A percentile compares a stretch with the other conserved stretches of the same genome.
Evolutionary conservation across 1,284 basidiomycete species (phyloP).

Genomic region (Phenoliferia sp.): DNA sequence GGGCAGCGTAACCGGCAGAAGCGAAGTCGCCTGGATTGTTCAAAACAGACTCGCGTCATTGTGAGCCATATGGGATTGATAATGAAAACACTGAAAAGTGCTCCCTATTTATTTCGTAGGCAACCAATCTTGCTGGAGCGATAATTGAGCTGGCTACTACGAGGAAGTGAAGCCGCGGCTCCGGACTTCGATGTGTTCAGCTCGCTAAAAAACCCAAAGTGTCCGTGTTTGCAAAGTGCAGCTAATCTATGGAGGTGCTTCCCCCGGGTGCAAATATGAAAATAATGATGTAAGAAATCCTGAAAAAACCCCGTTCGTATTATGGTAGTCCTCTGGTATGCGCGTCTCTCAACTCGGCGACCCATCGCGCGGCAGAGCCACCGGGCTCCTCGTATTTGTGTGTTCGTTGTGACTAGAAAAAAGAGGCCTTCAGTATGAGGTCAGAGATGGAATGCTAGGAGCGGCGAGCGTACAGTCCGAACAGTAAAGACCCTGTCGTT

Average conservation of each 20-base stretch:
- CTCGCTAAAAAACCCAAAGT: no score
- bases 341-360: conserved; percentile 20
- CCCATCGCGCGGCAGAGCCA: conserved; percentile 26
- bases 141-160: no score
- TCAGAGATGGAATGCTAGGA: neutral
- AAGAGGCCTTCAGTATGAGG: neutral
- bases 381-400: conserved; percentile 29
- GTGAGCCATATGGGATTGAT: no score
- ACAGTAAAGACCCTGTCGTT: conserved; percentile 17
- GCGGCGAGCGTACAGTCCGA: conserved; percentile 18
- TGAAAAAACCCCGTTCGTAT: neutral
- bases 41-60: no score
- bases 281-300: neutral
- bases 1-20: neutral
- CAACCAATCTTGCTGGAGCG: no score
- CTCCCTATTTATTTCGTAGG: no score
- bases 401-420: conserved; percentile 18
- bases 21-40: neutral
- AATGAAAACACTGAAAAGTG: no score
- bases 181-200: neutral
- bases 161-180: neutral
- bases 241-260: neutral
- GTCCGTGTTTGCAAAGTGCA: neutral
- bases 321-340: neutral
- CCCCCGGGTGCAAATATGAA: neutral